Conservation (phyloP, 202 grass and related monocot genomes). For the Zizania palustris region DNA sequence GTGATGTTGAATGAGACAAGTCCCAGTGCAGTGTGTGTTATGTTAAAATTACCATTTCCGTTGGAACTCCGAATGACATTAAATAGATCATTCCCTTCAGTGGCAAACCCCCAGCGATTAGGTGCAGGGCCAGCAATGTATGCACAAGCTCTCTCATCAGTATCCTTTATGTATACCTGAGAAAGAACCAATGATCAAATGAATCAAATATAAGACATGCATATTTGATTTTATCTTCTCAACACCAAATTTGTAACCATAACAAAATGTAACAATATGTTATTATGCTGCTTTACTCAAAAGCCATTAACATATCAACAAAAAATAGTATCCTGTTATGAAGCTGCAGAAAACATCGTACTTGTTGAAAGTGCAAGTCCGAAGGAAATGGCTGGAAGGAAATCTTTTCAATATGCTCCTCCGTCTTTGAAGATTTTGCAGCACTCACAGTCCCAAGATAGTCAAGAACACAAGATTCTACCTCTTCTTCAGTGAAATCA, state of each 20-base stretch:
- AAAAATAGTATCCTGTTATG: neutral
- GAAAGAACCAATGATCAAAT: conserved; percentile 38
- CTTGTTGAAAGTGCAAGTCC: conserved; percentile 92
- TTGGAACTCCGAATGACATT: conserved; percentile 52
- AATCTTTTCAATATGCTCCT: conserved; percentile 65
- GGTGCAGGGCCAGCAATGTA: conserved; percentile 98
- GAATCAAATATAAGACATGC: neutral
- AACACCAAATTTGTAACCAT: neutral
- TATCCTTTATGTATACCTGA: conserved; percentile 93
- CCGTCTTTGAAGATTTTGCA: conserved; percentile 49
- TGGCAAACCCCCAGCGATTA: conserved; percentile 90
- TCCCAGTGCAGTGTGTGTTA: conserved; percentile 14
- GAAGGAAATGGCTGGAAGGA: conserved; percentile 81
- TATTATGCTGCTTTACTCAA: conserved; percentile 3
- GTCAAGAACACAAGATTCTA: conserved; percentile 97
- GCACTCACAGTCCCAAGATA: conserved; percentile 87
- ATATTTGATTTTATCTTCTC: neutral
- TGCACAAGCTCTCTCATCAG: conserved; percentile 96
- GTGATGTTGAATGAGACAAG: conserved; percentile 4
- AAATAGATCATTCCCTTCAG: conserved; percentile 92
- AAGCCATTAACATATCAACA: neutral
- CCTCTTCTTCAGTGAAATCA: conserved; percentile 93
- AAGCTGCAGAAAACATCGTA: conserved; percentile 41
- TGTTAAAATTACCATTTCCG: conserved; percentile 58
- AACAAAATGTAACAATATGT: neutral